A percentile compares a stretch with the other conserved stretches of the same genome.
Conservation (phyloP, 208 protist genomes). For the Crithidia expoeki region DNA sequence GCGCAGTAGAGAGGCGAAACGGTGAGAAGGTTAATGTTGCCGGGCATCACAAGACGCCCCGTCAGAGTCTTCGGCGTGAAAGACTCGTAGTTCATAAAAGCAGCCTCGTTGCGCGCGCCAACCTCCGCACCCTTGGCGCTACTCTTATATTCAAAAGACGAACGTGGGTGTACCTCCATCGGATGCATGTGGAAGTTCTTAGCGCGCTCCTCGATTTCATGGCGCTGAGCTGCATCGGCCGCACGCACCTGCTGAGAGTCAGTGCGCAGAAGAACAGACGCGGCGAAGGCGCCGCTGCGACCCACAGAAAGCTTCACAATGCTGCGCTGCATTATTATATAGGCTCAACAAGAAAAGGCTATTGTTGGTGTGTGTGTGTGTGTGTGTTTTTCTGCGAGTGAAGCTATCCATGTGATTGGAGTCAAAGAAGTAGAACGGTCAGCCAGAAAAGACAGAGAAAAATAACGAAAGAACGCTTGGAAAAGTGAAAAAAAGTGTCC, state of each 20-base stretch:
- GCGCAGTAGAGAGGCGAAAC: conserved; percentile 74
- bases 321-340: conserved; percentile 53
- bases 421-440: not conserved
- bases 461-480: not conserved
- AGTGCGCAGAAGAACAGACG: conserved; percentile 33
- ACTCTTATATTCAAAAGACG: conserved; percentile 69
- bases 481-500: too few species aligned
- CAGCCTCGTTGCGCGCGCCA: conserved; percentile 87
- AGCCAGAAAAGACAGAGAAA: conserved; percentile 9
- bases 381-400: not conserved
- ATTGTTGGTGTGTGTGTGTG: not conserved
- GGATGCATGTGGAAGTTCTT: conserved; percentile 63
- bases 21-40: conserved; percentile 78
- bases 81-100: conserved; percentile 84
- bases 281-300: conserved; percentile 31
- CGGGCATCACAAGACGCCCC: conserved; percentile 70
- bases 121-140: conserved; percentile 85
- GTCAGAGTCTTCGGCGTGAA: conserved; percentile 59
- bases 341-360: conserved; percentile 13
- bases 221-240: conserved; percentile 37
- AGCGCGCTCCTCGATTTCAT: conserved; percentile 39
- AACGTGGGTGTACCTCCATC: conserved; percentile 70
- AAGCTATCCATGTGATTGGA: not conserved
- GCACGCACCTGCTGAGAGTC: conserved; percentile 32
- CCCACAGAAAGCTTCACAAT: conserved; percentile 37